A percentile compares a stretch with the other conserved stretches of the same genome.
Conservation (phyloP, 2,329 filamentous ascomycete species). For the Aspergillus sojae region DNA sequence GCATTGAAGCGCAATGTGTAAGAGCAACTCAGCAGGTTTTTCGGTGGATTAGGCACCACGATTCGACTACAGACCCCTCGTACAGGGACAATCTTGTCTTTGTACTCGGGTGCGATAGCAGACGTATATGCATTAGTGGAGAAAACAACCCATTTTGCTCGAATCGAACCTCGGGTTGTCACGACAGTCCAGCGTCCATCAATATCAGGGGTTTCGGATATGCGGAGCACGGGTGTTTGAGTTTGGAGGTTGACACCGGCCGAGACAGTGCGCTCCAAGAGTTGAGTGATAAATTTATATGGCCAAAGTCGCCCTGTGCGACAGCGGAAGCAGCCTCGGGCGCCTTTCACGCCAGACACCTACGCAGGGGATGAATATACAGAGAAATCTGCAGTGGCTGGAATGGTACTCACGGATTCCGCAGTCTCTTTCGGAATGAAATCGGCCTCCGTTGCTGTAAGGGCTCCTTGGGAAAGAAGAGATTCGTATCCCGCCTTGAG, state of each 20-base stretch:
- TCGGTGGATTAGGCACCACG: constrained; percentile 25
- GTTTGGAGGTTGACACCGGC: constrained; percentile 57
- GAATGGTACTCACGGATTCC: constrained; percentile 22
- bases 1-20: constrained; percentile 63
- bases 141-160: constrained; percentile 67
- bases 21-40: constrained; percentile 43
- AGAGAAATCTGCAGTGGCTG: neutral
- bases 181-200: constrained; percentile 60
- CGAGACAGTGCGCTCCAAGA: constrained; percentile 63
- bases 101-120: constrained; percentile 68
- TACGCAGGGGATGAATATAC: constrained; percentile 8
- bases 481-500: constrained; percentile 33
- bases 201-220: constrained; percentile 27
- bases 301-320: constrained; percentile 52
- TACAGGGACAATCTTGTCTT: constrained; percentile 74
- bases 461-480: constrained; percentile 29
- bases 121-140: constrained; percentile 86
- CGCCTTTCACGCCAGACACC: constrained; percentile 43
- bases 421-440: constrained; percentile 28
- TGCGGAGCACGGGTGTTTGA: constrained; percentile 48
- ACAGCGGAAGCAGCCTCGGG: constrained; percentile 36
- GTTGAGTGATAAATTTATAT: constrained; percentile 77
- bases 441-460: constrained; percentile 31
- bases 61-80: constrained; percentile 56
- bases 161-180: constrained; percentile 69